phyloP scores from a whole-genome alignment of 345 rosid species.

The Euclidium syriacum region DNA sequence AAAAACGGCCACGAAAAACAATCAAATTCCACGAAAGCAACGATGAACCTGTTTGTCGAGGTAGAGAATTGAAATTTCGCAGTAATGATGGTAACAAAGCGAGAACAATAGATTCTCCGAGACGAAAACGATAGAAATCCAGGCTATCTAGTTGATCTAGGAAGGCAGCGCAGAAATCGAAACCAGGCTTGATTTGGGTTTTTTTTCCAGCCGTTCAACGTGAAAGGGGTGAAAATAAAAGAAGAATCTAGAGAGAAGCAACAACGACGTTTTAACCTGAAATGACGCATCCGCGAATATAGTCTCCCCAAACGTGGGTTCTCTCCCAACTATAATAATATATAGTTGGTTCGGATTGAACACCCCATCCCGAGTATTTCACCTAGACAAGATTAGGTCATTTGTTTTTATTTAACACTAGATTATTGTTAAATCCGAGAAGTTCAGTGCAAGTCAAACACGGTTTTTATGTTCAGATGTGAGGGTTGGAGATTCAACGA shows the following conservation, averaged over 20 bases:
- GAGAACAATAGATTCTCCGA: neutral
- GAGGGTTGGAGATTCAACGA: no score
- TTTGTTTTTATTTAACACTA: no score
- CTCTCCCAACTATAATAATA: neutral
- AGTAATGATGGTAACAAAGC: neutral
- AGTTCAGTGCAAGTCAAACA: no score
- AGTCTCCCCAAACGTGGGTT: slow-evolving; percentile 14
- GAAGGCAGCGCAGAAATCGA: neutral
- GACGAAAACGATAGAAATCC: neutral
- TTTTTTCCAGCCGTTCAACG: neutral
- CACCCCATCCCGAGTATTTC: no score
- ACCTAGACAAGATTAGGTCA: no score
- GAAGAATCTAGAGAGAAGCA: slow-evolving; percentile 26
- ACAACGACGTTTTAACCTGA: slow-evolving; percentile 21
- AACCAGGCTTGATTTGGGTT: neutral
- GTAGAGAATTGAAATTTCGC: neutral
- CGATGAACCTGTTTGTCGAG: neutral
- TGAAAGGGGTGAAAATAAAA: neutral
- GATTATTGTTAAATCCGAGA: no score
- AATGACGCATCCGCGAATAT: slow-evolving; percentile 22
- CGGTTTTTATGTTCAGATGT: no score
- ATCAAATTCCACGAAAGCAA: neutral
- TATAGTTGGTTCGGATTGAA: no score
- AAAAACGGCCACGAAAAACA: no score
- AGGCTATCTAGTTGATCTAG: neutral